Evolutionary conservation across 306 rosid genomes (phyloP).

Genomic region (Sphenostylis stenocarpa): DNA sequence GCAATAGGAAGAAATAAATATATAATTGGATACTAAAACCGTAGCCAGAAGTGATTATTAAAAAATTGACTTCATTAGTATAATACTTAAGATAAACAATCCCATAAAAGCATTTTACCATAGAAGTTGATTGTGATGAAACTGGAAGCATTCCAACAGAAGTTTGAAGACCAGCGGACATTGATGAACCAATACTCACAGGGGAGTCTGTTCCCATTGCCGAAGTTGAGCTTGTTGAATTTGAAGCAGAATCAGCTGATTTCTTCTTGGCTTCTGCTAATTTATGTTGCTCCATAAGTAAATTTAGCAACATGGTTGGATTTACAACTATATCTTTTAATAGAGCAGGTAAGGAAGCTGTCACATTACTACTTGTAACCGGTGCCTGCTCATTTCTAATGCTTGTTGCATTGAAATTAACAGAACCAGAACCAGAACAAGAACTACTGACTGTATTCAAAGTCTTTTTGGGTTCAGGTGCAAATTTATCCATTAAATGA

Average conservation of each 20-base stretch:
- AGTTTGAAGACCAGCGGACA: constrained; percentile 53
- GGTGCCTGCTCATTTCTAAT: constrained; percentile 52
- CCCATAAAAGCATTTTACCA: constrained; percentile 53
- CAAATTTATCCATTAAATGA: constrained; percentile 45
- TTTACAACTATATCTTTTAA: constrained; percentile 74
- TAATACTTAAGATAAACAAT: background rate
- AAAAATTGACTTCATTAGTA: background rate
- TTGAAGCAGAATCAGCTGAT: constrained; percentile 48
- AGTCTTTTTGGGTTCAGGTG: constrained; percentile 46
- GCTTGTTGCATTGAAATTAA: constrained; percentile 36
- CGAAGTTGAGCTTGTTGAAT: constrained; percentile 35
- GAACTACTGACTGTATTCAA: constrained; percentile 34
- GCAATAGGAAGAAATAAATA: constrained; percentile 3
- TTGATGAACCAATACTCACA: constrained; percentile 47
- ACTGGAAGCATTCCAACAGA: constrained; percentile 50
- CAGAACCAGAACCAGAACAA: constrained; percentile 28
- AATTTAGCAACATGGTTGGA: constrained; percentile 67
- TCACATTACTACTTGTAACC: constrained; percentile 29
- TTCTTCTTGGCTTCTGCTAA: constrained; percentile 58
- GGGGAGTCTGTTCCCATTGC: constrained; percentile 50
- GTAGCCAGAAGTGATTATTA: background rate
- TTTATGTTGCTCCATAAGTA: constrained; percentile 61
- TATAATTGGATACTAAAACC: constrained; percentile 17
- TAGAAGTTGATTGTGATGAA: constrained; percentile 46
- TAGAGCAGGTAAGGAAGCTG: constrained; percentile 57